phyloP scores from a whole-genome alignment of 495 filamentous ascomycete species.

The Penicillium ucsense region DNA sequence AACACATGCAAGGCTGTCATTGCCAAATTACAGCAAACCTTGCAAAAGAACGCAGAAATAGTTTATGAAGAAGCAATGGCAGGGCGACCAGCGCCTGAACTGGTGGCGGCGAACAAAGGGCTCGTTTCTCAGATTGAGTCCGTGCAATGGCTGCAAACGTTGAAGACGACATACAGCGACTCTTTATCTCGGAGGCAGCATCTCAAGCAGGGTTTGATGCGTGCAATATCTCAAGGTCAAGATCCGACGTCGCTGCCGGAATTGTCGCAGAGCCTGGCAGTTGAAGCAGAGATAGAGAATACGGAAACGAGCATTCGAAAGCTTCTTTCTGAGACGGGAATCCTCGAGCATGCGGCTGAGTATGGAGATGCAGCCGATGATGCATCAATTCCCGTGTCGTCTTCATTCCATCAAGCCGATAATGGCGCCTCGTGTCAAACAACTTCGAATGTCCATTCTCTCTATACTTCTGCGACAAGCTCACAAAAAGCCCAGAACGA shows the following conservation, averaged over 20 bases:
- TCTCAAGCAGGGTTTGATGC: slow-evolving; percentile 27
- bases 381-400: neutral
- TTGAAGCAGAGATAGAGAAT: slow-evolving; percentile 24
- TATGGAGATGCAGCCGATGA: neutral
- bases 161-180: slow-evolving; percentile 15
- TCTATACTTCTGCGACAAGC: slow-evolving; percentile 3
- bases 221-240: slow-evolving; percentile 25
- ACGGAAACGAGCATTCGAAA: slow-evolving; percentile 23
- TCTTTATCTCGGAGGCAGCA: slow-evolving; percentile 19
- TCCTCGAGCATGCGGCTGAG: slow-evolving; percentile 4
- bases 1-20: slow-evolving; percentile 14
- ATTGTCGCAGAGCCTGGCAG: slow-evolving; percentile 25
- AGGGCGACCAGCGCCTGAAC: slow-evolving; percentile 25
- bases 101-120: slow-evolving; percentile 29
- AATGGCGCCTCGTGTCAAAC: neutral
- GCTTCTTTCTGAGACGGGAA: slow-evolving; percentile 18
- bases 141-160: slow-evolving; percentile 22
- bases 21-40: slow-evolving; percentile 14
- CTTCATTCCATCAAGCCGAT: neutral
- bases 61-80: slow-evolving; percentile 34
- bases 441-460: neutral
- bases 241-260: slow-evolving; percentile 26
- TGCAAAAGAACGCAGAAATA: slow-evolving; percentile 28
- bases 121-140: slow-evolving; percentile 25
- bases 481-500: slow-evolving; percentile 3